Percentiles rank a stretch among this genome's conserved stretches.
Evolutionary conservation across 805 yeast genomes (phyloP).

Genomic region (Yamadazyma philogaea): DNA sequence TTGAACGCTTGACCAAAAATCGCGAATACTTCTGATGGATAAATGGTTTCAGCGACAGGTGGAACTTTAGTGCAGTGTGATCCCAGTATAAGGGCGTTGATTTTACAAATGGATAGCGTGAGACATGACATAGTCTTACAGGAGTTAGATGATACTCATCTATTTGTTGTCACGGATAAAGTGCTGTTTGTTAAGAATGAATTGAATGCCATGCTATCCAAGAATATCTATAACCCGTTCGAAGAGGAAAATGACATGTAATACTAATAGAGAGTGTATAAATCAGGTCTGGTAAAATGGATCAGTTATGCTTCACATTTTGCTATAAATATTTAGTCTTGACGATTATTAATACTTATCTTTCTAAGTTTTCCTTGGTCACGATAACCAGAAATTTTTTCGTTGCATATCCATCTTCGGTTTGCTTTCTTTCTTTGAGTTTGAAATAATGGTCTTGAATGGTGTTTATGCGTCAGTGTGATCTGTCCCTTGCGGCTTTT

Average conservation of each 20-base stretch:
- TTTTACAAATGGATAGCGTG: conserved; percentile 75
- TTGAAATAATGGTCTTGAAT: not conserved
- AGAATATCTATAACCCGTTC: conserved; percentile 80
- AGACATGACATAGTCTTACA: conserved; percentile 65
- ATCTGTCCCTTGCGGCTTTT: not conserved
- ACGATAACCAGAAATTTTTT: not conserved
- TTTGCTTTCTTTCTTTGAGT: not conserved
- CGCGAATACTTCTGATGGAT: conserved; percentile 2
- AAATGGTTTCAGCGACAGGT: conserved; percentile 43
- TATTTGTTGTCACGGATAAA: conserved; percentile 74
- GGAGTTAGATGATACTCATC: conserved; percentile 89
- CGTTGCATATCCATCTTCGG: not conserved
- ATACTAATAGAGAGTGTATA: not conserved
- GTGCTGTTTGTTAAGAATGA: conserved; percentile 75
- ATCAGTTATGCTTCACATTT: not conserved
- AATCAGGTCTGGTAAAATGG: not conserved
- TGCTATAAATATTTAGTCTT: too few relatives aligned
- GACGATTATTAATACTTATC: too few relatives aligned
- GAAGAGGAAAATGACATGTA: conserved; percentile 55
- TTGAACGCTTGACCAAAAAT: too few relatives aligned
- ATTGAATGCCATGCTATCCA: conserved; percentile 68
- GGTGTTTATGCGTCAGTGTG: not conserved
- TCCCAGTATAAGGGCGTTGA: conserved; percentile 87
- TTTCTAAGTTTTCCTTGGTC: not conserved
- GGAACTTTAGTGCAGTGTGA: conserved; percentile 59